A percentile compares a stretch with the other conserved stretches of the same genome.
phyloP scores from a whole-genome alignment of 2,329 filamentous ascomycete species.

The Fusarium sp. region DNA sequence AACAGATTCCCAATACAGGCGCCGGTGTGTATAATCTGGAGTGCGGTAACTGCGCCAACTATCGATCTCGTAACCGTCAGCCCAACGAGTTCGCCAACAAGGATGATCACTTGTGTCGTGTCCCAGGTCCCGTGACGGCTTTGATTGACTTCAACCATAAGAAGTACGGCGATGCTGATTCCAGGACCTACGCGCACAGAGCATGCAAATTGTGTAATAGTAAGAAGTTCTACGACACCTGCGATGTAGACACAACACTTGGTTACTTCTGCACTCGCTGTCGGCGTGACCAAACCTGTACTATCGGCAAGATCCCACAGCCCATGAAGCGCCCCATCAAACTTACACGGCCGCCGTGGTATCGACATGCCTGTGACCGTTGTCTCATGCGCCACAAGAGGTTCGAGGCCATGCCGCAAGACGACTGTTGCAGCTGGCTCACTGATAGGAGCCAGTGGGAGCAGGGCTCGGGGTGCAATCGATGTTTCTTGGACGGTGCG shows the following conservation, averaged over 20 bases:
- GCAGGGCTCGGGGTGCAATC: constrained; percentile 1
- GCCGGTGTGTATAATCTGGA: constrained; percentile 6
- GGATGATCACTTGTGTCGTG: constrained; percentile 16
- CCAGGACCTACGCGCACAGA: not conserved
- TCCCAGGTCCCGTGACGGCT: not conserved
- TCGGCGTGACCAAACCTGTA: not conserved
- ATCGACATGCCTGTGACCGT: constrained; percentile 39
- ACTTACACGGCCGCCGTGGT: constrained; percentile 26
- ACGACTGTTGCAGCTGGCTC: constrained; percentile 32
- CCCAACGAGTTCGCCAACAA: not conserved
- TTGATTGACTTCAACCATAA: constrained; percentile 16
- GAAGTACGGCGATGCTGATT: constrained; percentile 29
- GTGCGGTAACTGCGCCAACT: constrained; percentile 40
- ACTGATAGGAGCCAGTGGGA: constrained; percentile 27
- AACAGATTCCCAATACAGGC: constrained; percentile 4
- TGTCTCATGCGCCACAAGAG: constrained; percentile 10
- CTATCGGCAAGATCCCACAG: not conserved
- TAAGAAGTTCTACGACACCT: not conserved
- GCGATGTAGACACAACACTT: constrained; percentile 36
- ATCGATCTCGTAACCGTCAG: constrained; percentile 19
- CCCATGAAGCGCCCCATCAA: constrained; percentile 14
- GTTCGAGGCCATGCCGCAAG: not conserved
- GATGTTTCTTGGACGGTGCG: constrained; percentile 13
- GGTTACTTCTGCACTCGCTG: constrained; percentile 36
- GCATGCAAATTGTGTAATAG: constrained; percentile 11